These are phyloP conservation scores for Picochlorum sp. DNA, from an alignment of 139 green algal species.

Conservation along the genomic window DNA sequence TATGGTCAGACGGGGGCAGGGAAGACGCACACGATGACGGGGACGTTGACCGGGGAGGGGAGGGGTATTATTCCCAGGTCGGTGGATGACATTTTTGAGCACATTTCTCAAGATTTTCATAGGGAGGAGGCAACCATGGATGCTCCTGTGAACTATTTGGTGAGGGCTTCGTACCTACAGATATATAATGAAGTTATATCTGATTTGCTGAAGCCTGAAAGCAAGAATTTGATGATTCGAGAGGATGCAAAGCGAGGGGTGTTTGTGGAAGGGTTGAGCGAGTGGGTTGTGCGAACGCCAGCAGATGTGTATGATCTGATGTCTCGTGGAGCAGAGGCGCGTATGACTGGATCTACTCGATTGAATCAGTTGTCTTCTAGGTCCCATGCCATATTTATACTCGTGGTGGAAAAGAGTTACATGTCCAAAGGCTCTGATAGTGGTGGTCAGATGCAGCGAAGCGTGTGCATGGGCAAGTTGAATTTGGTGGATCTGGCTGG, in stretches of 20 bases:
- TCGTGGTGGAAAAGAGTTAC: conserved; percentile 87
- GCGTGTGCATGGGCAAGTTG: conserved; percentile 83
- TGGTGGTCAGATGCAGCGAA: conserved; percentile 10
- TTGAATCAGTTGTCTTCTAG: conserved; percentile 85
- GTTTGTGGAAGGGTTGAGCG: conserved; percentile 82
- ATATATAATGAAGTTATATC: conserved; percentile 98
- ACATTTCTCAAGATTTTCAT: conserved; percentile 76
- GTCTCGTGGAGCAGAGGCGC: conserved; percentile 60
- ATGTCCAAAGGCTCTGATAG: neutral
- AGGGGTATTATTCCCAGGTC: conserved; percentile 87
- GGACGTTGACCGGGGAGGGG: conserved; percentile 33
- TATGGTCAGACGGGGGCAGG: conserved; percentile 79
- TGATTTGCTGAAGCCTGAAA: conserved; percentile 89
- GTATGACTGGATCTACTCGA: conserved; percentile 80
- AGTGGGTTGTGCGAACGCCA: conserved; percentile 87
- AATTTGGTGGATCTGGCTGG: conserved; percentile 96
- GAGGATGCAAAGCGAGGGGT: conserved; percentile 83
- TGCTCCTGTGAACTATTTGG: conserved; percentile 72
- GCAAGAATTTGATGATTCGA: conserved; percentile 68
- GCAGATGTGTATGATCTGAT: conserved; percentile 79
- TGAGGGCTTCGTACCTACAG: conserved; percentile 88
- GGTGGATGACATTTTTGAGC: conserved; percentile 89
- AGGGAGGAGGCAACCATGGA: conserved; percentile 19
- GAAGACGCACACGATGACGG: conserved; percentile 92
- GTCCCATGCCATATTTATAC: conserved; percentile 88